Evolutionary conservation across 306 rosid species (phyloP), one percentile per base, ranked within the genome.

Genomic region (Purshia tridentata): DNA sequence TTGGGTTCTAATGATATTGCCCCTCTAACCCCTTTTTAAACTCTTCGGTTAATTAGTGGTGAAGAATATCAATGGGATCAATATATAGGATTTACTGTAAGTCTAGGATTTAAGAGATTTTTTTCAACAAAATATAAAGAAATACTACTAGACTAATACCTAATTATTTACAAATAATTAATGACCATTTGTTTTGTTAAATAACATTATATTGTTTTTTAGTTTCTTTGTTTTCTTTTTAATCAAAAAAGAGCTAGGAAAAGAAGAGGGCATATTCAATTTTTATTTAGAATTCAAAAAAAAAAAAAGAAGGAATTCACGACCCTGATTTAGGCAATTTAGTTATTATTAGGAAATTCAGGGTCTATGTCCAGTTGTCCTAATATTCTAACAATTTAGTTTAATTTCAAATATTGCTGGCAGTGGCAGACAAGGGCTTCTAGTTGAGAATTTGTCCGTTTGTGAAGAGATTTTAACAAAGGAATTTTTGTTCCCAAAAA

Each of bases 381-480:
- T 68, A 5, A 49, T 55, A 15, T 59, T 68, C 60, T 39, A 52
- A 70, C 73, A 81, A 74, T 51, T 62, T 41, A 56, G 76, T 72
- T 52, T 29, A 29, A 72, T 72, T 76, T 69, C 42, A 51, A 50
- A 79, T 13, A 56, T 75, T 37, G 83, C 71, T 60, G 72, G 20
- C 69, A 76, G 70, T 49, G 72, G 81, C 45, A 80, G 88, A 80
- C 81, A 72, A 75, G 82, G 60, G 81, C 73, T 79, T 84, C 82
- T 18, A 23, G 80, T 75, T 60, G 79, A 82, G 72, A 74, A 37
- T 5, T 88, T 88, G 93, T 81, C 88, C 58, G 84, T 66, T 79
- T 83, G 70, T 67, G 81, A 5, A 54, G 82, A 88, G 81, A 84
- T 84, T 86, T 84, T 64, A 70, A 59, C 6, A 22, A 1, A 15